Conservation (phyloP, 805 yeast genomes). For the Metschnikowia reukaufii region DNA sequence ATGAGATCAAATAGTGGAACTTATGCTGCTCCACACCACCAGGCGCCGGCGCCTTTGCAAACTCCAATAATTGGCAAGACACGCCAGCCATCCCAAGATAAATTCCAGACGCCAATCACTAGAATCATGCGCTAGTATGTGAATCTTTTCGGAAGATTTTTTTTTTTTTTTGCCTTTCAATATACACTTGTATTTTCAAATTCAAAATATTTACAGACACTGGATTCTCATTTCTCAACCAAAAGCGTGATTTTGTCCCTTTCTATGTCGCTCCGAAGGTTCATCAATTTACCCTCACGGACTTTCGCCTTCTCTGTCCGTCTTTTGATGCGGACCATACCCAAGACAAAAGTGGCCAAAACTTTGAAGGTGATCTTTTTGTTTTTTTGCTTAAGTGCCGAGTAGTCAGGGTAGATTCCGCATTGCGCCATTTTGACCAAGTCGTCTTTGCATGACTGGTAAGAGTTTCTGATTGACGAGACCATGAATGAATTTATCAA, state of each 20-base stretch:
- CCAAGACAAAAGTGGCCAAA: constrained; percentile 40
- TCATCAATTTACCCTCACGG: constrained; percentile 26
- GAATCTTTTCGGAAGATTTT: not conserved
- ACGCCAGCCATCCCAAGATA: constrained; percentile 40
- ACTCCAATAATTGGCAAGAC: constrained; percentile 42
- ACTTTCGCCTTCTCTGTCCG: constrained; percentile 29
- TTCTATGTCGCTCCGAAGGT: constrained; percentile 34
- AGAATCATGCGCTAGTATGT: constrained; percentile 31
- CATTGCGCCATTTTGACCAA: constrained; percentile 28
- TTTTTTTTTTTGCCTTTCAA: too few relatives aligned
- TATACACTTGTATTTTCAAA: too few relatives aligned
- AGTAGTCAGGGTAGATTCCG: constrained; percentile 38
- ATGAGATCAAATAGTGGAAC: constrained; percentile 16
- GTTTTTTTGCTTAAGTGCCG: constrained; percentile 18
- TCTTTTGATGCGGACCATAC: constrained; percentile 34
- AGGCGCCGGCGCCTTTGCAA: constrained; percentile 24
- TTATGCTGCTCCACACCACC: constrained; percentile 5
- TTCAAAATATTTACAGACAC: not conserved
- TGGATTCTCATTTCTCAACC: constrained; percentile 7
- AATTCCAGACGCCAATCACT: constrained; percentile 44
- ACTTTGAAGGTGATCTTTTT: constrained; percentile 29
- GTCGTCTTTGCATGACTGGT: constrained; percentile 26
- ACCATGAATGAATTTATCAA: constrained; percentile 35
- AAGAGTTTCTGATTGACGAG: constrained; percentile 30
- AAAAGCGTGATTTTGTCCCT: constrained; percentile 23